Evolutionary conservation across 345 rosid species (phyloP).

Genomic region (Carallia pectinifolia): DNA sequence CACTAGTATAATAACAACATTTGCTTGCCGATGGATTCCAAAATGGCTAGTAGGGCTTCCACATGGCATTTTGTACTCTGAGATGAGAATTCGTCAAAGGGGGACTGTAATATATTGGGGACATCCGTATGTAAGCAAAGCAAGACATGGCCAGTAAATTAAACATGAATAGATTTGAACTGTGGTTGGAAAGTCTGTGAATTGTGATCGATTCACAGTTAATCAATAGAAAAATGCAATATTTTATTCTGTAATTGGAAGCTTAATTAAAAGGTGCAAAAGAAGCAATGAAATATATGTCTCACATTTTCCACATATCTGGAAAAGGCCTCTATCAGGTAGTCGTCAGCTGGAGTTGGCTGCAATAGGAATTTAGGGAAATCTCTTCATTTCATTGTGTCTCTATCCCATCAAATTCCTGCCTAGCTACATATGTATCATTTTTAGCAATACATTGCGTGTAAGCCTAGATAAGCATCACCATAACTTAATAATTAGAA

Average conservation of each 20-base stretch:
- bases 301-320: background rate
- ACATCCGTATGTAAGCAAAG: too few species aligned
- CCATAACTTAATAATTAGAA: background rate
- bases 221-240: too few species aligned
- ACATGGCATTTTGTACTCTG: background rate
- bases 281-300: too few species aligned
- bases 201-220: too few species aligned
- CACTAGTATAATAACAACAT: too few species aligned
- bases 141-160: too few species aligned
- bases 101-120: too few species aligned
- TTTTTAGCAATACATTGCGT: background rate
- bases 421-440: background rate
- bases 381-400: background rate
- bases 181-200: too few species aligned
- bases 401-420: background rate
- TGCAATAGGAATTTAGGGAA: background rate
- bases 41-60: background rate
- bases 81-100: background rate
- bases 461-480: background rate
- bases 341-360: background rate
- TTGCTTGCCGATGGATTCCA: too few species aligned
- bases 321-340: background rate
- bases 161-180: too few species aligned
- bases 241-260: too few species aligned
- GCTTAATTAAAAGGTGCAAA: too few species aligned